Percentiles rank a stretch among this genome's conserved stretches.
phyloP scores from a whole-genome alignment of 495 filamentous ascomycete species.

The Viridothelium virens region DNA sequence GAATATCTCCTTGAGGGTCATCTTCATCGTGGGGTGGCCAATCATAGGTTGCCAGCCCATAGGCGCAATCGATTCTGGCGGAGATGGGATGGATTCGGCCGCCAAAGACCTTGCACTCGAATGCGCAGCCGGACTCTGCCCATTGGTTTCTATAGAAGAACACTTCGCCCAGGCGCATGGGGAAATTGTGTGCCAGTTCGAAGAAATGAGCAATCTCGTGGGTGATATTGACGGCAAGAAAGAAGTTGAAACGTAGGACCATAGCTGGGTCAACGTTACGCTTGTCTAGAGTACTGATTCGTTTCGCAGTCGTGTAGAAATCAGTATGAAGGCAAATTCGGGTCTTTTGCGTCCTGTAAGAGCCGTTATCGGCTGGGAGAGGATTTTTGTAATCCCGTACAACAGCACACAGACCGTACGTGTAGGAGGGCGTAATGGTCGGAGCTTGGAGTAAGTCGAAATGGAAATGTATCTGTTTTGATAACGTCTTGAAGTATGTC shows the following conservation, averaged over 20 bases:
- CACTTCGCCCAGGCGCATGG: constrained; percentile 23
- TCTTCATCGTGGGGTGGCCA: constrained; percentile 1
- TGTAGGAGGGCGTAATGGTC: constrained; percentile 16
- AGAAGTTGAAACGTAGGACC: constrained; percentile 31
- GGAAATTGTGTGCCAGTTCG: constrained; percentile 22
- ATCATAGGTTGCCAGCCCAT: constrained; percentile 24
- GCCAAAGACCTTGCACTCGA: constrained; percentile 29
- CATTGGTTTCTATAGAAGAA: constrained; percentile 29
- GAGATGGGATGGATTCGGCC: constrained; percentile 29
- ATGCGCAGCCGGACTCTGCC: constrained; percentile 28
- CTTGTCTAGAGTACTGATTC: constrained; percentile 22
- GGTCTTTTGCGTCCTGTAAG: constrained; percentile 17
- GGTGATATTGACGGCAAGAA: constrained; percentile 26
- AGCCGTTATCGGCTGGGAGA: constrained; percentile 14
- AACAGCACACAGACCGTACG: constrained; percentile 21
- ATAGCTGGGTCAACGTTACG: constrained; percentile 28
- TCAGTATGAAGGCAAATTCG: constrained; percentile 30
- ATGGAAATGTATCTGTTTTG: constrained; percentile 27
- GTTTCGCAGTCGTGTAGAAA: constrained; percentile 31
- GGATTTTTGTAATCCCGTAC: constrained; percentile 2
- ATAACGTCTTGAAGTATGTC: constrained; percentile 12
- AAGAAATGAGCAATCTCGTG: constrained; percentile 32
- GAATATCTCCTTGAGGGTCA: constrained; percentile 25
- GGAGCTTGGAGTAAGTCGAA: constrained; percentile 23
- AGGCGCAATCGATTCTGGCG: constrained; percentile 25